These are phyloP conservation scores for Zasmidium citrigriseum DNA, from an alignment of 2,329 filamentous ascomycete genomes.

Conservation along the genomic window DNA sequence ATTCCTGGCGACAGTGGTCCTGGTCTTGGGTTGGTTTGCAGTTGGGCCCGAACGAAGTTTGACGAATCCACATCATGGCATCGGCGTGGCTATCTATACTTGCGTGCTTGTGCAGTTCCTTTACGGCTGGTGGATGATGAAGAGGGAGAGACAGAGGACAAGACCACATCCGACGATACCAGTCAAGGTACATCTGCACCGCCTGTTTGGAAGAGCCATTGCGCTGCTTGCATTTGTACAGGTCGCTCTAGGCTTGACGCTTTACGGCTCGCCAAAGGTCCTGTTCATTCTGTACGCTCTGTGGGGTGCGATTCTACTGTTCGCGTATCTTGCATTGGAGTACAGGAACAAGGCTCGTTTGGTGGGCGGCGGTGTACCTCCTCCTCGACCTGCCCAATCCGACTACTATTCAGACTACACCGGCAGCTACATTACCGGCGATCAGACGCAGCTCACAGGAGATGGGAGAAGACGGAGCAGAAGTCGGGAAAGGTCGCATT, in stretches of 20 bases:
- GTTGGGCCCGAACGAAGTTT: constrained; percentile 71
- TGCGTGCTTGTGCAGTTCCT: constrained; percentile 71
- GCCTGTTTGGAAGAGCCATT: constrained; percentile 79
- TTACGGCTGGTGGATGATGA: constrained; percentile 66
- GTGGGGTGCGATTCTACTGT: constrained; percentile 70
- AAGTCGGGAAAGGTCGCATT: constrained; percentile 31
- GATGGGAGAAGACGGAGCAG: constrained; percentile 27
- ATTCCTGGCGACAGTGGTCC: constrained; percentile 67
- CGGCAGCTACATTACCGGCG: constrained; percentile 45
- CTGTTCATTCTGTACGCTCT: constrained; percentile 85
- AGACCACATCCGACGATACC: constrained; percentile 54
- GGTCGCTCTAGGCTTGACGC: constrained; percentile 81
- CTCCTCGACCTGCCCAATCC: constrained; percentile 20
- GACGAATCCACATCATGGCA: constrained; percentile 82
- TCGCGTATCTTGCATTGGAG: constrained; percentile 78
- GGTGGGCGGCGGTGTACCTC: constrained; percentile 38
- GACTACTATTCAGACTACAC: constrained; percentile 31
- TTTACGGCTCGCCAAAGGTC: constrained; percentile 85
- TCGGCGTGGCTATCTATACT: constrained; percentile 76
- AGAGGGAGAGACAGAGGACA: constrained; percentile 50
- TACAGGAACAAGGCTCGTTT: constrained; percentile 50
- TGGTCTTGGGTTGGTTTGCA: constrained; percentile 75
- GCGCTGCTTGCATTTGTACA: constrained; percentile 83
- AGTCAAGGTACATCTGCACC: constrained; percentile 65
- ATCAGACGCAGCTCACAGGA: constrained; percentile 58